These are phyloP conservation scores for Ceratocystis huliohia DNA, from an alignment of 2,329 filamentous ascomycete species.

Conservation along the genomic window DNA sequence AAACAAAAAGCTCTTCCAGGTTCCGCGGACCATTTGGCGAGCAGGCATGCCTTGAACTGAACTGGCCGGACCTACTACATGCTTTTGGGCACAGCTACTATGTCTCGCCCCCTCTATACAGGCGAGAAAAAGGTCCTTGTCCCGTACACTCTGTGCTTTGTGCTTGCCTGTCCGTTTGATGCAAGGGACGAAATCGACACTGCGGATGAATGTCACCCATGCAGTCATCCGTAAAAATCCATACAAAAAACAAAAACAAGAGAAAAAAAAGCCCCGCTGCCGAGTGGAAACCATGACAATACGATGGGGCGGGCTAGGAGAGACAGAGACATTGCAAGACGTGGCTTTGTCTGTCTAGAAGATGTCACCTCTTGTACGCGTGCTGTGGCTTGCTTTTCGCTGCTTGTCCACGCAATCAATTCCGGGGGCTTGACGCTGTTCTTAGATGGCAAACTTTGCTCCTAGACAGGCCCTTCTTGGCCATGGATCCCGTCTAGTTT, in stretches of 20 bases:
- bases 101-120: background rate
- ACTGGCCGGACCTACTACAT: too few species aligned
- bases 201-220: background rate
- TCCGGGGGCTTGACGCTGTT: background rate
- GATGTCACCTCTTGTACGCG: background rate
- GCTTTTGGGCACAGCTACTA: background rate
- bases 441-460: background rate
- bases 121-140: background rate
- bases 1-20: background rate
- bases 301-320: background rate
- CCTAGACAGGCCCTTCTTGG: background rate
- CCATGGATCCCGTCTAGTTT: background rate
- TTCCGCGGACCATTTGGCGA: background rate
- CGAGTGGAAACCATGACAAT: constrained; percentile 7
- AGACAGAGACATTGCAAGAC: constrained; percentile 4
- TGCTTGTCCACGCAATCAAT: background rate
- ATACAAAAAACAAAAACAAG: background rate
- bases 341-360: background rate
- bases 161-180: background rate
- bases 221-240: background rate
- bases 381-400: background rate
- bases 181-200: background rate
- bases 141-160: background rate
- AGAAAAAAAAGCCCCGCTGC: background rate
- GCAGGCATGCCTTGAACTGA: background rate